Percentiles rank a stretch among this genome's conserved stretches.
Evolutionary conservation across 2,329 filamentous ascomycete genomes (phyloP).

Genomic region (Pestalotiopsis sp.): DNA sequence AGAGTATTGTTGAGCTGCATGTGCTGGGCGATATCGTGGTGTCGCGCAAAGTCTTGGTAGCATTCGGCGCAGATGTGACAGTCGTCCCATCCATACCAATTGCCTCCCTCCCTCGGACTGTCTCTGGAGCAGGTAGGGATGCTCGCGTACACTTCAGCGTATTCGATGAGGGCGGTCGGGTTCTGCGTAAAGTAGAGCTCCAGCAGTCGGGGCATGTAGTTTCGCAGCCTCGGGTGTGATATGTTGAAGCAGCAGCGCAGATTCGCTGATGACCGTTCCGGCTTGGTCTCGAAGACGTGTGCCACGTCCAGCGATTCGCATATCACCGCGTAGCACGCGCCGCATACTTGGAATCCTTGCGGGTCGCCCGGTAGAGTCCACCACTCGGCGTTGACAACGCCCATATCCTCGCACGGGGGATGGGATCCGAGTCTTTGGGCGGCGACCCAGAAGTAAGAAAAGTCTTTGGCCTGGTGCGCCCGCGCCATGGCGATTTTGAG

Average conservation of each 20-base stretch:
- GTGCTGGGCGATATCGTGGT: slow-evolving; percentile 24
- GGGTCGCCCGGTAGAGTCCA: slow-evolving; percentile 34
- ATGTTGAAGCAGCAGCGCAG: slow-evolving; percentile 35
- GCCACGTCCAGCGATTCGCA: slow-evolving; percentile 30
- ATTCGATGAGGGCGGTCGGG: slow-evolving; percentile 25
- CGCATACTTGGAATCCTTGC: slow-evolving; percentile 34
- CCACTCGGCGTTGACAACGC: slow-evolving; percentile 31
- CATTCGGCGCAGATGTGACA: slow-evolving; percentile 38
- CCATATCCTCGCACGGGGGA: slow-evolving; percentile 30
- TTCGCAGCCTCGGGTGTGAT: slow-evolving; percentile 25
- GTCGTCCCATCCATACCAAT: slow-evolving; percentile 38
- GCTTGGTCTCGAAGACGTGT: slow-evolving; percentile 28
- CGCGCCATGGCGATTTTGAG: slow-evolving; percentile 30
- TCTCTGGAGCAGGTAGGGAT: slow-evolving; percentile 29
- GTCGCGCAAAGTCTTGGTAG: slow-evolving; percentile 32
- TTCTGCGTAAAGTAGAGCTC: slow-evolving; percentile 30
- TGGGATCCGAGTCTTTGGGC: slow-evolving; percentile 26
- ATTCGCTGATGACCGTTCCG: slow-evolving; percentile 17
- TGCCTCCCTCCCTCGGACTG: slow-evolving; percentile 17
- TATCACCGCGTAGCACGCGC: slow-evolving; percentile 33
- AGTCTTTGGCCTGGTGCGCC: slow-evolving; percentile 29
- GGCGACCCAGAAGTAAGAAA: slow-evolving; percentile 33
- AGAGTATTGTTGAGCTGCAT: slow-evolving; percentile 28
- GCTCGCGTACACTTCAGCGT: slow-evolving; percentile 27
- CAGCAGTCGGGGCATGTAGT: slow-evolving; percentile 23